Evolutionary conservation across 345 rosid genomes (phyloP).

Genomic region (Populus tremula): DNA sequence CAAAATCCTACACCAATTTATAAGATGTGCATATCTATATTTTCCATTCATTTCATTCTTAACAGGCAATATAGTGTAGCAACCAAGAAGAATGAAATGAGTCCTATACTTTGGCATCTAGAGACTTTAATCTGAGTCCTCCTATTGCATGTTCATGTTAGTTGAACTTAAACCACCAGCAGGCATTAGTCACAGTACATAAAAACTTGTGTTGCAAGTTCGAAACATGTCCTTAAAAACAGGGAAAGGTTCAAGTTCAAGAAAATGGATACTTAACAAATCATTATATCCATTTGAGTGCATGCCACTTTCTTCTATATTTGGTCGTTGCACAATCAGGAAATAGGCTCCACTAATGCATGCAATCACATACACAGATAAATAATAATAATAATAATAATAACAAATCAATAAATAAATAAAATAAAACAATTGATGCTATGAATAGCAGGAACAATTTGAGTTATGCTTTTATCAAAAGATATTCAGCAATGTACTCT

Average conservation of each 20-base stretch:
- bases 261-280: not conserved
- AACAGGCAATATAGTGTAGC: not conserved
- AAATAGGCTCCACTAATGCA: not conserved
- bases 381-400: too few relatives aligned
- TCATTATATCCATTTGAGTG: not conserved
- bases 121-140: not conserved
- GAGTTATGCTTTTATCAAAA: not conserved
- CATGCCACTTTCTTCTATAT: not conserved
- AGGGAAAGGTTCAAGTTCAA: not conserved
- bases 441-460: too few relatives aligned
- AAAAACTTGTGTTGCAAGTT: not conserved
- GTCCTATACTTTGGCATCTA: not conserved
- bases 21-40: not conserved
- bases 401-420: too few relatives aligned
- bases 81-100: not conserved
- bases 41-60: not conserved
- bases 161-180: not conserved
- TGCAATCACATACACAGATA: not conserved
- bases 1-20: not conserved
- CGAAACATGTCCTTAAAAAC: not conserved
- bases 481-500: not conserved
- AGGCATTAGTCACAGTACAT: not conserved
- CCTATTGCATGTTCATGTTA: not conserved
- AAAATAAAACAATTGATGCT: not conserved
- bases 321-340: not conserved